Percentiles rank a stretch among this genome's conserved stretches.
phyloP scores from a whole-genome alignment of 805 yeast species.

The Helenozyma rhizophorensis region DNA sequence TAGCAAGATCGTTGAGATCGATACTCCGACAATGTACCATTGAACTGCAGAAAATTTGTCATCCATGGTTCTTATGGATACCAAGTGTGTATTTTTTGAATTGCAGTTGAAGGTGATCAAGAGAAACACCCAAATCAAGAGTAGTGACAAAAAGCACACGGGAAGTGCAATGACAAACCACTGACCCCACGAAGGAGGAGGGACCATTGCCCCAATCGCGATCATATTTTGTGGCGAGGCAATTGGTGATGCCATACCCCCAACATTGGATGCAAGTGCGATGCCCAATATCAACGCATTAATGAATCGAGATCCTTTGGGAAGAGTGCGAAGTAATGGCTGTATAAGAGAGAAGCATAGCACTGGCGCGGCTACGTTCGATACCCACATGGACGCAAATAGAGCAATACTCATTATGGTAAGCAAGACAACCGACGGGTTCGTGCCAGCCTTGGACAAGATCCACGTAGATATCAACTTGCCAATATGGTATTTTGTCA shows the following conservation, averaged over 20 bases:
- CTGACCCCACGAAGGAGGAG: constrained; percentile 53
- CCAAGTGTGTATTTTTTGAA: constrained; percentile 46
- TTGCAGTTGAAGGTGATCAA: constrained; percentile 50
- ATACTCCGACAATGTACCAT: constrained; percentile 37
- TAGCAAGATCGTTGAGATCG: constrained; percentile 40
- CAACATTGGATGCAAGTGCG: constrained; percentile 49
- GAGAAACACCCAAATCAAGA: constrained; percentile 45
- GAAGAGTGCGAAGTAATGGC: constrained; percentile 40
- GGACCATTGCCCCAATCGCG: constrained; percentile 49
- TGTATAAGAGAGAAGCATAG: constrained; percentile 48
- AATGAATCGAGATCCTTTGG: constrained; percentile 36
- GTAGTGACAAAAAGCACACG: constrained; percentile 36
- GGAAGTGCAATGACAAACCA: constrained; percentile 54
- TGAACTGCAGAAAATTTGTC: constrained; percentile 44
- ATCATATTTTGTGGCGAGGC: constrained; percentile 54
- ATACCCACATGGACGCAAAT: constrained; percentile 55
- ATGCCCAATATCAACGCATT: constrained; percentile 43
- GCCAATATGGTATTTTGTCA: constrained; percentile 51
- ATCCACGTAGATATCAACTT: constrained; percentile 47
- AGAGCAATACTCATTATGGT: constrained; percentile 49
- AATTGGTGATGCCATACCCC: constrained; percentile 55
- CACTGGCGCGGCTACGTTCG: constrained; percentile 55
- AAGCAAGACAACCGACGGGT: constrained; percentile 43
- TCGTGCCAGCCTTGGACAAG: constrained; percentile 46
- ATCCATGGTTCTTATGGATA: constrained; percentile 43